Base-by-base conservation (phyloP, 768 basidiomycete species). In the Candolleomyces efflorescens region DNA sequence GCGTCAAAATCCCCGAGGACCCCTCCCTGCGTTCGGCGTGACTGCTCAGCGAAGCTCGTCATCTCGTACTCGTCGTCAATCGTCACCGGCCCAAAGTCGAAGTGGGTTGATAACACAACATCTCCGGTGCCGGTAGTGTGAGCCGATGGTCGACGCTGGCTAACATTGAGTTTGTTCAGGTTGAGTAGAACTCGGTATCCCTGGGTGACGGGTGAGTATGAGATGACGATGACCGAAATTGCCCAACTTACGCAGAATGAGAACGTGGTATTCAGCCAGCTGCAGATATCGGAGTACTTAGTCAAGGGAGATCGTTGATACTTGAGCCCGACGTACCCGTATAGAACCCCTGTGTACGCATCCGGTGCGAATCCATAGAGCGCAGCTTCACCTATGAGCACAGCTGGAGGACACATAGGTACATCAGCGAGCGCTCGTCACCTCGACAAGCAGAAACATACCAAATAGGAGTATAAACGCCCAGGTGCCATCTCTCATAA, bases 401-500 rank as follows among this genome's bases (percentile, higher is more conserved):
- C 45, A 17, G 45, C 54, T 55, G 39, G 3, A 32, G 32, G 7
- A 32, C 32, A 45, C 9, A 26, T 23, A 2, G 12, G 22, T 20
- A 39, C 18, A 43, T 11, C 9, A 23, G 6, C 9, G 53, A 3
- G 3, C 43, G 53, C 20, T n/a, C 38, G 23, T n/a, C 23, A 24
- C 17, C 11, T 39, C 17, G 15, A 7, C 26, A 11, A 1, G 20
- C 15, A 11, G n/a, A 24, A 4, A 55, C 65, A 55, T 59, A 80
- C 80, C 55, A 58, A 77, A 76, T 10, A 79, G 57, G 3, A 74
- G 45, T 38, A 75, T 46, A 63, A 76, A 79, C 2, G 76, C 75
- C 68, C 75, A 73, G 3, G 73, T 71, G 3, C 79, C 74, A 63
- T 81, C 80, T 24, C 73, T 71, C 63, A 77, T 67, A 12, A 81